A percentile compares a stretch with the other conserved stretches of the same genome.
Evolutionary conservation across 1,139 yeast species (phyloP).

Genomic region (Protomyces pachydermus): DNA sequence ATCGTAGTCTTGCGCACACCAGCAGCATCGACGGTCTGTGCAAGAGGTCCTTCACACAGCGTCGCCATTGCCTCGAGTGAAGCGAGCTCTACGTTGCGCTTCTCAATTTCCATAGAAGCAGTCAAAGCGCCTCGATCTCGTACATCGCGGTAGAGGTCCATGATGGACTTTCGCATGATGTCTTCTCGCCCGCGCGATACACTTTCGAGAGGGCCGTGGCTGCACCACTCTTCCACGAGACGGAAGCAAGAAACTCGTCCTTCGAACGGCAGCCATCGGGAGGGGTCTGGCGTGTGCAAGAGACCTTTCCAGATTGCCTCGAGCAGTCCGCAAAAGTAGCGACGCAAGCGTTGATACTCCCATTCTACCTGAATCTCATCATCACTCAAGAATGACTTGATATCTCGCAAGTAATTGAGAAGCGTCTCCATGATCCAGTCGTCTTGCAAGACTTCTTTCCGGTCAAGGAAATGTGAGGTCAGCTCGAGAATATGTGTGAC

Average conservation of each 20-base stretch:
- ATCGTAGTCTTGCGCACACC: slow-evolving; percentile 43
- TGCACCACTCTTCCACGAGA: slow-evolving; percentile 90
- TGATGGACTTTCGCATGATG: slow-evolving; percentile 46
- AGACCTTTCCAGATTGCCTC: slow-evolving; percentile 62
- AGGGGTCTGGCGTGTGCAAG: slow-evolving; percentile 43
- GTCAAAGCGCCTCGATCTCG: slow-evolving; percentile 46
- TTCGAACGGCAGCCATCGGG: slow-evolving; percentile 71
- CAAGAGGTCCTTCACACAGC: slow-evolving; percentile 49
- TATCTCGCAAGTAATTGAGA: slow-evolving; percentile 58
- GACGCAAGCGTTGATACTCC: slow-evolving; percentile 68
- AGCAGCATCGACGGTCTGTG: slow-evolving; percentile 35
- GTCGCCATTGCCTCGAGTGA: slow-evolving; percentile 81
- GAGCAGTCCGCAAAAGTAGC: slow-evolving; percentile 73
- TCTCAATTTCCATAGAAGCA: slow-evolving; percentile 81
- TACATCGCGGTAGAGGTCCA: slow-evolving; percentile 37
- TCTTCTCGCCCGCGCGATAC: slow-evolving; percentile 64
- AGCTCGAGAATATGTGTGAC: slow-evolving; percentile 70
- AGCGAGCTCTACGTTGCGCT: slow-evolving; percentile 62
- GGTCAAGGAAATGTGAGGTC: slow-evolving; percentile 59
- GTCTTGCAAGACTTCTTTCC: slow-evolving; percentile 54
- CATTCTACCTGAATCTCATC: slow-evolving; percentile 60
- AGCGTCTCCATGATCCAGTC: slow-evolving; percentile 64
- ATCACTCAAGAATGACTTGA: slow-evolving; percentile 57
- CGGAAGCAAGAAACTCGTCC: slow-evolving; percentile 79
- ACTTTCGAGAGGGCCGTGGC: slow-evolving; percentile 63